Percentiles rank a stretch among this genome's conserved stretches.
phyloP scores from a whole-genome alignment of 805 yeast species.

The Wickerhamiella bombiphila region DNA sequence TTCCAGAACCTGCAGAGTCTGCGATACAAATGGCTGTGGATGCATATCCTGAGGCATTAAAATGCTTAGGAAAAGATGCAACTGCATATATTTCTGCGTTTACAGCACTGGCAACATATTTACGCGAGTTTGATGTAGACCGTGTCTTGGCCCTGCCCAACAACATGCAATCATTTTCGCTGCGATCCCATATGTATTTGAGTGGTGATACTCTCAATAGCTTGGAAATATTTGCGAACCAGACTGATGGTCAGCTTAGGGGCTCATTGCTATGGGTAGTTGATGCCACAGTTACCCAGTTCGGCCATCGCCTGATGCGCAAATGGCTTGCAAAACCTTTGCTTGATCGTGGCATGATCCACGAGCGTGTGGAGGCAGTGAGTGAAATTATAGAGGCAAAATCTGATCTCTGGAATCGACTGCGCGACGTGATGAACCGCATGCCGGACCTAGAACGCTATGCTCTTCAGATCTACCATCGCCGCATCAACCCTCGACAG shows the following conservation, averaged over 20 bases:
- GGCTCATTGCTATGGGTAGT: conserved; percentile 73
- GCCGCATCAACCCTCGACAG: conserved; percentile 44
- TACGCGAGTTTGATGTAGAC: conserved; percentile 49
- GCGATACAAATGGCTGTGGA: not conserved
- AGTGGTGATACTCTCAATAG: conserved; percentile 54
- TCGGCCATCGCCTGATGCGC: conserved; percentile 53
- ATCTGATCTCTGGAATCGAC: conserved; percentile 17
- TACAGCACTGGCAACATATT: conserved; percentile 23
- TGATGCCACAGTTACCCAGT: conserved; percentile 64
- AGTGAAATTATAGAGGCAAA: conserved; percentile 27
- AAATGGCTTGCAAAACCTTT: conserved; percentile 72
- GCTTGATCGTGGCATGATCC: conserved; percentile 36
- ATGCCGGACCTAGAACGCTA: conserved; percentile 47
- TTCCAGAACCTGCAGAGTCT: not conserved
- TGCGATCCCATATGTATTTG: conserved; percentile 35
- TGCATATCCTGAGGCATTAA: not conserved
- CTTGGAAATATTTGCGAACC: conserved; percentile 60
- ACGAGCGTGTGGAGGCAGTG: conserved; percentile 49
- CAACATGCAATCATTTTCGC: conserved; percentile 39
- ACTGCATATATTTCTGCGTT: not conserved
- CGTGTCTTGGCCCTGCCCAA: conserved; percentile 37
- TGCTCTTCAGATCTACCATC: conserved; percentile 45
- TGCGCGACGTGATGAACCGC: conserved; percentile 20
- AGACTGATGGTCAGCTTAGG: conserved; percentile 36
- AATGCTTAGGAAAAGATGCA: not conserved